Base-by-base conservation (phyloP, 2,329 filamentous ascomycete genomes). In the Colletotrichum spinosum region DNA sequence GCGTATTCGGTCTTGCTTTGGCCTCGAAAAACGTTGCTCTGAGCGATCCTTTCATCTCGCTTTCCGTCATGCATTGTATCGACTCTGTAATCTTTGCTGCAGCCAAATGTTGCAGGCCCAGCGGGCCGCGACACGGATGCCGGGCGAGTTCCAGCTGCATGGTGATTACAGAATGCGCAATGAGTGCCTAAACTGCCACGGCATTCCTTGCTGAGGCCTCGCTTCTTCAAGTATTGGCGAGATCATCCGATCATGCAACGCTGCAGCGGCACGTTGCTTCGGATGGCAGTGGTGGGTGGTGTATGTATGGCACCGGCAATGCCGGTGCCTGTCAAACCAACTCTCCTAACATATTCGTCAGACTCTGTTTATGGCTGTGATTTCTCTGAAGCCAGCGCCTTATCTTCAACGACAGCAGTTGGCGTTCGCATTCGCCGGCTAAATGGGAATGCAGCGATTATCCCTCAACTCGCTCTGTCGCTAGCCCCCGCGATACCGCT, bases 211-310 rank as follows among this genome's bases (percentile, higher is more conserved):
- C 60, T 48, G 59, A 48, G 17, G 51, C 25, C 25, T 25, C 25
- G 25, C 55, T 54, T 38, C 55, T 54, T 38, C 11, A 54, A 13
- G 11, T 55, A 54, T 58, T 49, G 54, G 48, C 49, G 37, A 53
- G 42, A 67, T 67, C 60, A 57, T 59, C 64, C 49, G 60, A 55
- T 67, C 44, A 67, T 65, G 60, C 60, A 51, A 65, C 57, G 62
- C 57, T 65, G 57, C 58, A 37, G 9, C 45, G 41, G 41, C 12
- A 51, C 50, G 11, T 37, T 12, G 37, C 46, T 44, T 44, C 9
- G 11, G 34, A 11, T 38, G 13, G 25, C 15, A 45, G 46, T 25
- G 25, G 41, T 35, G 41, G 12, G 39, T 48, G 49, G 45, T 42
- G 45, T 42, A 25, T 13, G 35, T 25, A 52, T 39, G 49, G 48